Evolutionary conservation across 2,329 filamentous ascomycete genomes (phyloP).

Genomic region (Penicillium sp.): DNA sequence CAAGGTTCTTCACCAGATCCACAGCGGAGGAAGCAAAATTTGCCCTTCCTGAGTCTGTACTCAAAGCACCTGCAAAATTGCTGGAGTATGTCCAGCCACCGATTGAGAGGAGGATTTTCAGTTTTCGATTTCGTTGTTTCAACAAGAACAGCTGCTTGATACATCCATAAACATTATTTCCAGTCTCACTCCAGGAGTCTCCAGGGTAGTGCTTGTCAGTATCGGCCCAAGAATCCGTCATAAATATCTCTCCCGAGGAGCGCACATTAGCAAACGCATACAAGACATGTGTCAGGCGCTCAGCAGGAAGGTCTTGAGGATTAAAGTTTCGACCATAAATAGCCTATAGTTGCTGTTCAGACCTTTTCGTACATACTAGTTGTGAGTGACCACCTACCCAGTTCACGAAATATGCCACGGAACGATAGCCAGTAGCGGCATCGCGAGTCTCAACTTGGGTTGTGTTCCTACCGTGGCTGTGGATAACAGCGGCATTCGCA

Average conservation of each 20-base stretch:
- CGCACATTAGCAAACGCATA: constrained; percentile 90
- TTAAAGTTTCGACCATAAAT: constrained; percentile 85
- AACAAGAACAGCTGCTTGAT: constrained; percentile 76
- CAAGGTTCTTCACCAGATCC: constrained; percentile 75
- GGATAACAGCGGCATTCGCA: constrained; percentile 14
- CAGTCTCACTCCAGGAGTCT: constrained; percentile 71
- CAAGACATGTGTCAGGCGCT: constrained; percentile 84
- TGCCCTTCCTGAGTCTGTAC: constrained; percentile 63
- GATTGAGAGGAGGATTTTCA: constrained; percentile 81
- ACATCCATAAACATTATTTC: constrained; percentile 75
- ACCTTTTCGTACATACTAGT: not conserved
- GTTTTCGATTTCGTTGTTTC: constrained; percentile 74
- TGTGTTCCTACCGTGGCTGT: constrained; percentile 1
- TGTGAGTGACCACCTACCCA: constrained; percentile 39
- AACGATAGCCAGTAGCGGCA: constrained; percentile 27
- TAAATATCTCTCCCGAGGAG: constrained; percentile 73
- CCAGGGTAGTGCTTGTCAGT: constrained; percentile 68
- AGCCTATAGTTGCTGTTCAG: constrained; percentile 53
- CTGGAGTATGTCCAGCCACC: constrained; percentile 79
- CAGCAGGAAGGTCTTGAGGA: constrained; percentile 77
- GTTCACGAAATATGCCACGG: constrained; percentile 53
- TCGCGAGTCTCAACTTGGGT: constrained; percentile 19
- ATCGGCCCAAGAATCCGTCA: constrained; percentile 72
- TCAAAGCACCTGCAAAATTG: constrained; percentile 75
- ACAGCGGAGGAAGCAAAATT: constrained; percentile 74